A percentile compares a stretch with the other conserved stretches of the same genome.
phyloP scores from a whole-genome alignment of 352 stramenopile species.

The Phytophthora sp. region DNA sequence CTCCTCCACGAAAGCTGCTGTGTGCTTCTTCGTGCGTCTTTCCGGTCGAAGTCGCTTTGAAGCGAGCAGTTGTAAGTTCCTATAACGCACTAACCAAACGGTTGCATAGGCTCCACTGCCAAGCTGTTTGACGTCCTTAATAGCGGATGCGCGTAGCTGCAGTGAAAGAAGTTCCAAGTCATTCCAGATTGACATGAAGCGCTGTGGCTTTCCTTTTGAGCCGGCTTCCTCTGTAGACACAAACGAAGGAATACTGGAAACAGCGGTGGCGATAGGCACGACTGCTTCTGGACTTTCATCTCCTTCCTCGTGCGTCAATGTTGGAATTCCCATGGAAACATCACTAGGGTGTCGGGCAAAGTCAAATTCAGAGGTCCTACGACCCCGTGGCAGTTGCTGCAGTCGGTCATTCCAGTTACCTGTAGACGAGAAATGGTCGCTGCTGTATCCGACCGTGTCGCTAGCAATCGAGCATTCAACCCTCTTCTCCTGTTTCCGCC shows the following conservation, averaged over 20 bases:
- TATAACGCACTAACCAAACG: slow-evolving; percentile 30
- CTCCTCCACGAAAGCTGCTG: slow-evolving; percentile 37
- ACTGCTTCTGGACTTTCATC: not conserved
- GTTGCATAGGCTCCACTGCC: slow-evolving; percentile 30
- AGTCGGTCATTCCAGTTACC: slow-evolving; percentile 4
- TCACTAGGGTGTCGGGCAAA: slow-evolving; percentile 16
- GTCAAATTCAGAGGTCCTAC: slow-evolving; percentile 5
- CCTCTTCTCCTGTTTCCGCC: slow-evolving; percentile 17
- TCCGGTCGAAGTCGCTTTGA: slow-evolving; percentile 31
- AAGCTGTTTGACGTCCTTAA: slow-evolving; percentile 31
- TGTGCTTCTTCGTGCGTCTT: slow-evolving; percentile 22
- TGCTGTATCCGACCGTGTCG: slow-evolving; percentile 16
- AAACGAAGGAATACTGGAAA: slow-evolving; percentile 17
- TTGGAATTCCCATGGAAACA: slow-evolving; percentile 24
- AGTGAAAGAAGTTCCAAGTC: slow-evolving; percentile 26
- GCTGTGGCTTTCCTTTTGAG: slow-evolving; percentile 5
- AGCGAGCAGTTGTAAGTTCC: slow-evolving; percentile 25
- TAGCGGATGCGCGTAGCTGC: slow-evolving; percentile 24
- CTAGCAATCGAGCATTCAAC: slow-evolving; percentile 10
- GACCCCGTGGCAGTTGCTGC: slow-evolving; percentile 13
- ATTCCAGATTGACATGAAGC: slow-evolving; percentile 28
- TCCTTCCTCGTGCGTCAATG: slow-evolving; percentile 12
- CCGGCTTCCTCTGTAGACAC: slow-evolving; percentile 7
- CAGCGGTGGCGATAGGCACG: not conserved
- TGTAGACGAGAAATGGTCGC: slow-evolving; percentile 14